Evolutionary conservation across 208 protist genomes (phyloP).

Genomic region (Acanthamoeba royreba): DNA sequence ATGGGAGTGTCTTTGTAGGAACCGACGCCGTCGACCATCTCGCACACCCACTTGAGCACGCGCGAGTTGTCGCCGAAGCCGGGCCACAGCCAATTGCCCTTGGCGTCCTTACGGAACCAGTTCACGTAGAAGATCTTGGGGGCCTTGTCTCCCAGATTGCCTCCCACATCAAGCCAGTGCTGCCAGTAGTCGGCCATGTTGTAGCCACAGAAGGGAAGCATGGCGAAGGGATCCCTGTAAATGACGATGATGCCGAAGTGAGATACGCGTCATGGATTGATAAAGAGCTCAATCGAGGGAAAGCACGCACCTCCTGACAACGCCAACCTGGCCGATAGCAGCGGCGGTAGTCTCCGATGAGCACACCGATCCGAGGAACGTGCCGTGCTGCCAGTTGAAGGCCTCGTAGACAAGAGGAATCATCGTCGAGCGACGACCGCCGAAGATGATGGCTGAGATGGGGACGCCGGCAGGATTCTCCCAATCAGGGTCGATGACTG

Average conservation of each 20-base stretch:
- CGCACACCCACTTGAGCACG: constrained; percentile 77
- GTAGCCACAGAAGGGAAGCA: constrained; percentile 86
- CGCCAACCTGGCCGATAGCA: constrained; percentile 66
- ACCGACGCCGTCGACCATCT: constrained; percentile 39
- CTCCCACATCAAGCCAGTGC: constrained; percentile 81
- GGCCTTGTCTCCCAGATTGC: constrained; percentile 1
- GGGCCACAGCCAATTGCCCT: constrained; percentile 80
- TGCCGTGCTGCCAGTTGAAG: constrained; percentile 81
- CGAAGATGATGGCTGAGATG: constrained; percentile 83
- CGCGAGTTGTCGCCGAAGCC: constrained; percentile 83
- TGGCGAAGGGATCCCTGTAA: constrained; percentile 81
- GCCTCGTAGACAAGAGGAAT: constrained; percentile 81
- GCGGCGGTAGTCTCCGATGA: constrained; percentile 81
- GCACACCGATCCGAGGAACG: constrained; percentile 76
- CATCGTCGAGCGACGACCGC: constrained; percentile 70
- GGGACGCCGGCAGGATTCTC: constrained; percentile 78
- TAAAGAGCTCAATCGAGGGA: background rate
- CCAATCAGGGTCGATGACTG: constrained; percentile 74
- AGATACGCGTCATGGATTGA: too few species aligned
- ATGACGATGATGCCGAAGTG: too few species aligned
- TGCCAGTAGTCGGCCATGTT: constrained; percentile 86
- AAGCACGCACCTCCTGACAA: constrained; percentile 32
- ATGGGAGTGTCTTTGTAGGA: constrained; percentile 57
- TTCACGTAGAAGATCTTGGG: constrained; percentile 86
- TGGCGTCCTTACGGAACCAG: constrained; percentile 78